Evolutionary conservation across 169 alveolate species (phyloP).

Genomic region (Theileria orientalis): DNA sequence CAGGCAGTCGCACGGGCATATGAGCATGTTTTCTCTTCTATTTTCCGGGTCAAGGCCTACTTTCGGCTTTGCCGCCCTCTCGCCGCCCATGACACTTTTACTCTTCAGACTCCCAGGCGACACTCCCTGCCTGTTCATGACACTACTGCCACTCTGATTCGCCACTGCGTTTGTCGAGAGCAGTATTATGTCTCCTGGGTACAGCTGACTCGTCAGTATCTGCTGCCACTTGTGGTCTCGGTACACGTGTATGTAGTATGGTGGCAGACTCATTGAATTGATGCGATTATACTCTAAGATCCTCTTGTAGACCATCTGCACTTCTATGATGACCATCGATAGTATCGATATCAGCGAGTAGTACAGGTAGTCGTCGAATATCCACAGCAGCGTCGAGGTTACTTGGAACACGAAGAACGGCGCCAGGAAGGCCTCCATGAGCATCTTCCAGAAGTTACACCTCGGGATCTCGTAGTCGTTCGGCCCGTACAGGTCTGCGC

Average conservation of each 20-base stretch:
- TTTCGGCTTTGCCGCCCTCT: neutral
- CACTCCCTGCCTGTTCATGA: neutral
- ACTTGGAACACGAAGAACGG: slow-evolving; percentile 96
- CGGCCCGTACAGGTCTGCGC: slow-evolving; percentile 80
- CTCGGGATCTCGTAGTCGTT: slow-evolving; percentile 90
- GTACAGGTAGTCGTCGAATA: slow-evolving; percentile 95
- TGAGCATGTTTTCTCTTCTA: neutral
- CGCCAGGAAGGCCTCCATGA: slow-evolving; percentile 91
- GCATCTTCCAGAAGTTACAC: slow-evolving; percentile 87
- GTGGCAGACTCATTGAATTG: slow-evolving; percentile 87
- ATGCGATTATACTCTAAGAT: slow-evolving; percentile 75
- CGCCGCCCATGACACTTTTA: neutral
- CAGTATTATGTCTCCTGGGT: slow-evolving; percentile 92
- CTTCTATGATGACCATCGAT: slow-evolving; percentile 83
- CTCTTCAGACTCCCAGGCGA: neutral
- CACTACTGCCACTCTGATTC: slow-evolving; percentile 38
- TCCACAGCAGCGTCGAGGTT: slow-evolving; percentile 92
- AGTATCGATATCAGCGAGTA: slow-evolving; percentile 88
- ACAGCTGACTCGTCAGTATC: slow-evolving; percentile 81
- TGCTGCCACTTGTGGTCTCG: slow-evolving; percentile 87
- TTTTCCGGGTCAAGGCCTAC: no score
- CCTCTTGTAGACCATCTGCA: slow-evolving; percentile 79
- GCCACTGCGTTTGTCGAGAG: slow-evolving; percentile 34
- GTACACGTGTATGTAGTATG: slow-evolving; percentile 81
- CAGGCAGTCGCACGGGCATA: slow-evolving; percentile 38